These are phyloP conservation scores for Lyophyllum semitale DNA, from an alignment of 768 basidiomycete genomes.

Conservation along the genomic window DNA sequence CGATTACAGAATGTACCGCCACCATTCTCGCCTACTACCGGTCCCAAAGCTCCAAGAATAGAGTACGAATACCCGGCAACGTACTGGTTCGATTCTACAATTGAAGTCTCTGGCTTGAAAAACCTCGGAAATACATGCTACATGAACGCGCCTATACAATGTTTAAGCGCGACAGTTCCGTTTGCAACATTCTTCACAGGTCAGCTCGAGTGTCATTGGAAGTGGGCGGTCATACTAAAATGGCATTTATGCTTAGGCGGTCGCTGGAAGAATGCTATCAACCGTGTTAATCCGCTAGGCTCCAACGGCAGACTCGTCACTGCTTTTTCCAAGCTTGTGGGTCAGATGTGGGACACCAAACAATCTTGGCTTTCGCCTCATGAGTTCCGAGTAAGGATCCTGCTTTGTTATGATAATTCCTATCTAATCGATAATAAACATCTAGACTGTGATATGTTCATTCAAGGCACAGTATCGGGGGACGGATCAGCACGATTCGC, in stretches of 20 bases:
- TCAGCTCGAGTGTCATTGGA: conserved; percentile 32
- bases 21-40: conserved; percentile 24
- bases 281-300: conserved; percentile 83
- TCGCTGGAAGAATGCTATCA: conserved; percentile 81
- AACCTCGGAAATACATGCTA: conserved; percentile 98
- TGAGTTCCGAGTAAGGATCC: conserved; percentile 72
- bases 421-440: not conserved
- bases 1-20: conserved; percentile 42
- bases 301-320: conserved; percentile 81
- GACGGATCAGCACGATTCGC: conserved; percentile 93
- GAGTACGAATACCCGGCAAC: conserved; percentile 76
- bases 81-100: conserved; percentile 82
- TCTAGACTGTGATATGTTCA: conserved; percentile 46
- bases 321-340: conserved; percentile 82
- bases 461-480: conserved; percentile 77
- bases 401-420: not conserved
- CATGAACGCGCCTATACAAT: conserved; percentile 98
- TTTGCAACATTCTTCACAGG: conserved; percentile 93
- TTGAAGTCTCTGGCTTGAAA: conserved; percentile 85
- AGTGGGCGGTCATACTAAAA: conserved; percentile 7
- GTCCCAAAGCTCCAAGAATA: conserved; percentile 68
- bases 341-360: conserved; percentile 87
- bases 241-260: conserved; percentile 50
- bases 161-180: conserved; percentile 90
- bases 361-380: conserved; percentile 81